Evolutionary conservation across 2,329 filamentous ascomycete species (phyloP).

Genomic region (Fusarium sp.): DNA sequence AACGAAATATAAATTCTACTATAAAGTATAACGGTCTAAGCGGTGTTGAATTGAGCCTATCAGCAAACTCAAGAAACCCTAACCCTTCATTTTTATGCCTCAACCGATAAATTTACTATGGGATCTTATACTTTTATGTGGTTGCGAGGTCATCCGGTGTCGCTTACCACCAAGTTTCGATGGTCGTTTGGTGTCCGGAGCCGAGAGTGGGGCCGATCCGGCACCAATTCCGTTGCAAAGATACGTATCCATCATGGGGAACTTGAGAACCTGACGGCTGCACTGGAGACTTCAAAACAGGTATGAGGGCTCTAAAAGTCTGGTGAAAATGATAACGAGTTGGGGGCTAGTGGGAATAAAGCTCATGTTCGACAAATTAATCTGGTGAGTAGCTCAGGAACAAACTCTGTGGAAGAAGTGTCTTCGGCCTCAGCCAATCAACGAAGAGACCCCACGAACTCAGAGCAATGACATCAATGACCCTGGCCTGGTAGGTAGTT

Average conservation of each 20-base stretch:
- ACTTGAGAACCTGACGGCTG: neutral
- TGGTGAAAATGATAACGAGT: accelerated
- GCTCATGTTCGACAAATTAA: neutral
- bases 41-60: neutral
- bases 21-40: neutral
- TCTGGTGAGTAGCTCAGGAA: neutral
- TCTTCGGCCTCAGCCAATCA: neutral
- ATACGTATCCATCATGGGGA: neutral
- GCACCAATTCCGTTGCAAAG: neutral
- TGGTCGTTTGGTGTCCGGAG: neutral
- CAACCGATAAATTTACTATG: accelerated
- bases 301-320: neutral
- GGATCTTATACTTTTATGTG: too few species aligned
- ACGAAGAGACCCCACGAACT: neutral
- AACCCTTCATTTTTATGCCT: accelerated
- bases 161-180: neutral
- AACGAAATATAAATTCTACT: neutral
- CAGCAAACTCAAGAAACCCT: neutral
- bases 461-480: constrained; percentile 13
- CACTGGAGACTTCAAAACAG: neutral
- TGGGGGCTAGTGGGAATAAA: neutral
- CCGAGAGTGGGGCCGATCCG: neutral
- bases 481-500: neutral
- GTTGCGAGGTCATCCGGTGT: neutral
- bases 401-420: neutral